phyloP scores from a whole-genome alignment of 2,329 filamentous ascomycete genomes.

The Coniochaeta sp. region DNA sequence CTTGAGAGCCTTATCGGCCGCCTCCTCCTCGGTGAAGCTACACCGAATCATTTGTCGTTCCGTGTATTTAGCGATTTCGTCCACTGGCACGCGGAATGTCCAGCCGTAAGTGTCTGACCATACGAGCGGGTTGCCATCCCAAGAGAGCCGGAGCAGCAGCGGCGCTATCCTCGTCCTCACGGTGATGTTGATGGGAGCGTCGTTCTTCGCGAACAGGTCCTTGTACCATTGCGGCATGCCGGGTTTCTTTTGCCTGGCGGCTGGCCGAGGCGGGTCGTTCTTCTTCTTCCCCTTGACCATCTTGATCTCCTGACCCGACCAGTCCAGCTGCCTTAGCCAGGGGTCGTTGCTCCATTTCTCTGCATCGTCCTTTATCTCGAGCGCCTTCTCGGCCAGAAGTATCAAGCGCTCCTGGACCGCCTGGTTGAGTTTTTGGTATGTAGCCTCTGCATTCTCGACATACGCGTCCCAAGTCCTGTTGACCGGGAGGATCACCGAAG shows the following conservation, averaged over 20 bases:
- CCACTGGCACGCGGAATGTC: constrained; percentile 72
- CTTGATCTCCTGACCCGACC: constrained; percentile 85
- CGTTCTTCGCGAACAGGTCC: constrained; percentile 67
- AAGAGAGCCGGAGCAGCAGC: constrained; percentile 72
- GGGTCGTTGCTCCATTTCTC: constrained; percentile 71
- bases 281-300: constrained; percentile 93
- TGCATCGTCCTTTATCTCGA: constrained; percentile 63
- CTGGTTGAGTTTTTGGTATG: constrained; percentile 68
- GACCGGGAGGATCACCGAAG: constrained; percentile 85
- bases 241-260: constrained; percentile 81
- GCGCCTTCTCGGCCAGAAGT: constrained; percentile 66
- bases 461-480: constrained; percentile 85
- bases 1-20: constrained; percentile 47
- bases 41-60: constrained; percentile 67
- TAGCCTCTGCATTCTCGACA: constrained; percentile 74
- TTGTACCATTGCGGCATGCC: constrained; percentile 97
- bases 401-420: constrained; percentile 72
- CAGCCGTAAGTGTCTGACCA: constrained; percentile 94
- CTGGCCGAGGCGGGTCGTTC: constrained; percentile 67
- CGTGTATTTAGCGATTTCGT: constrained; percentile 57
- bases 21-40: constrained; percentile 69
- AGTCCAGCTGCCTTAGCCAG: constrained; percentile 91
- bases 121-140: constrained; percentile 82
- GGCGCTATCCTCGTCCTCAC: constrained; percentile 86
- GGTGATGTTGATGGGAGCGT: constrained; percentile 65